Evolutionary conservation across 129 eudicot species (phyloP).

Genomic region (Tanacetum coccineum): DNA sequence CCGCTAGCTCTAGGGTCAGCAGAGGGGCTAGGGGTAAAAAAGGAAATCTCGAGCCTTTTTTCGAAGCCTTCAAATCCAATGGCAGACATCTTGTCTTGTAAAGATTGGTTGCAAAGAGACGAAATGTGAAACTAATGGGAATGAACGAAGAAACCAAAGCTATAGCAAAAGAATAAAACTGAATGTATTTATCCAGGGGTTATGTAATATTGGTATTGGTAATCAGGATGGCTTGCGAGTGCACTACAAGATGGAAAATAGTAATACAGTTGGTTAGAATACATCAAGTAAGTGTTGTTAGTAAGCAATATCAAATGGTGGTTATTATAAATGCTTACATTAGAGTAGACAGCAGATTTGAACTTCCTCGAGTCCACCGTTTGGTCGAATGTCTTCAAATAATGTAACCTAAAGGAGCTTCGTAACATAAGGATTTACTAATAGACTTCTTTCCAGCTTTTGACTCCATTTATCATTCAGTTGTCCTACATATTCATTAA

Average conservation of each 20-base stretch:
- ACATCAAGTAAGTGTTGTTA: background rate
- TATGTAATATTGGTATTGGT: slow-evolving; percentile 15
- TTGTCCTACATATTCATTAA: slow-evolving; percentile 31
- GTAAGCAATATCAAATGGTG: slow-evolving; percentile 9
- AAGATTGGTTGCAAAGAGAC: slow-evolving; percentile 24
- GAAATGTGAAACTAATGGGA: slow-evolving; percentile 13
- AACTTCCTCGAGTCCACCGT: slow-evolving; percentile 86
- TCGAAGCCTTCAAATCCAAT: slow-evolving; percentile 95
- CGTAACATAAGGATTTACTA: slow-evolving; percentile 69
- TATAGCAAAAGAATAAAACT: slow-evolving; percentile 18
- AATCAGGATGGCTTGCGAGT: slow-evolving; percentile 89
- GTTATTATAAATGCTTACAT: slow-evolving; percentile 47
- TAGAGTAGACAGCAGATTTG: slow-evolving; percentile 96
- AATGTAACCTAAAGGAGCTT: slow-evolving; percentile 91
- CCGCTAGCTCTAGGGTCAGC: slow-evolving; percentile 46
- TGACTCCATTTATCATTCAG: slow-evolving; percentile 79
- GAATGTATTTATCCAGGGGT: slow-evolving; percentile 27
- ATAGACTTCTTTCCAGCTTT: slow-evolving; percentile 76
- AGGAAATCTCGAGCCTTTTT: slow-evolving; percentile 76
- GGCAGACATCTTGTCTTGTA: slow-evolving; percentile 47
- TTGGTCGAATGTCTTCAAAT: slow-evolving; percentile 96
- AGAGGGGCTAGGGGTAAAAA: slow-evolving; percentile 45
- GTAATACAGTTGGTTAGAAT: background rate
- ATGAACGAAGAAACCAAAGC: slow-evolving; percentile 9
- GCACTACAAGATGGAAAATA: slow-evolving; percentile 48